phyloP scores from a whole-genome alignment of 2,329 filamentous ascomycete species.

The Trichophyton equinum region DNA sequence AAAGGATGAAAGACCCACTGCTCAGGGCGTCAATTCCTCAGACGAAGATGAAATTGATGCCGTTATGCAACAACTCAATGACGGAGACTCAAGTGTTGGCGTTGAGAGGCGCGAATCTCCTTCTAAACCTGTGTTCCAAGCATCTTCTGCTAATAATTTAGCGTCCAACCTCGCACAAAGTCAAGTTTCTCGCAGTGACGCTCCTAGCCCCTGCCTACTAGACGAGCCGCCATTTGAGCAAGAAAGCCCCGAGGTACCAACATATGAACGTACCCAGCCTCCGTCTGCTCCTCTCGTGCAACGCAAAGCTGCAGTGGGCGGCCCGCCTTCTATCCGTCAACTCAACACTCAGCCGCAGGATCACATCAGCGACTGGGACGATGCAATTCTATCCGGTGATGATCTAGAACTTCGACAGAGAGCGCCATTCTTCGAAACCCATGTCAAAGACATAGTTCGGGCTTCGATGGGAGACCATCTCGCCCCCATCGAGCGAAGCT shows the following conservation, averaged over 20 bases:
- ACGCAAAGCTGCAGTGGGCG: constrained; percentile 15
- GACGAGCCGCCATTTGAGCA: constrained; percentile 34
- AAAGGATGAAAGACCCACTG: constrained; percentile 11
- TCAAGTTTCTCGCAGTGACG: constrained; percentile 47
- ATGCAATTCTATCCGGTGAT: constrained; percentile 67
- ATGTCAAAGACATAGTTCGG: constrained; percentile 76
- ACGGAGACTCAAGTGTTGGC: constrained; percentile 59
- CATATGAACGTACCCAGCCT: background rate
- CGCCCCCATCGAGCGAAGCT: constrained; percentile 65
- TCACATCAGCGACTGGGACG: constrained; percentile 83
- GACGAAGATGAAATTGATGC: constrained; percentile 67
- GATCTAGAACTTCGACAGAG: constrained; percentile 71
- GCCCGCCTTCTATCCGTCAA: constrained; percentile 45
- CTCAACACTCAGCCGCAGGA: constrained; percentile 49
- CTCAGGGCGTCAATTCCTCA: constrained; percentile 20
- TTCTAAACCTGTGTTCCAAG: constrained; percentile 7
- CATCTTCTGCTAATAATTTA: constrained; percentile 4
- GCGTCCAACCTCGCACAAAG: constrained; percentile 10
- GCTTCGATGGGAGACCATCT: constrained; percentile 63
- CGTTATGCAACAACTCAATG: constrained; percentile 75
- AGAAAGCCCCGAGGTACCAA: background rate
- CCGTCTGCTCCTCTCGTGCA: background rate
- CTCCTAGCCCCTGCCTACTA: constrained; percentile 59
- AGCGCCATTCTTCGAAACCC: constrained; percentile 79
- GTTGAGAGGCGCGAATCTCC: constrained; percentile 47